Base-by-base conservation (phyloP, 495 filamentous ascomycete genomes). In the Penicillium taxi region DNA sequence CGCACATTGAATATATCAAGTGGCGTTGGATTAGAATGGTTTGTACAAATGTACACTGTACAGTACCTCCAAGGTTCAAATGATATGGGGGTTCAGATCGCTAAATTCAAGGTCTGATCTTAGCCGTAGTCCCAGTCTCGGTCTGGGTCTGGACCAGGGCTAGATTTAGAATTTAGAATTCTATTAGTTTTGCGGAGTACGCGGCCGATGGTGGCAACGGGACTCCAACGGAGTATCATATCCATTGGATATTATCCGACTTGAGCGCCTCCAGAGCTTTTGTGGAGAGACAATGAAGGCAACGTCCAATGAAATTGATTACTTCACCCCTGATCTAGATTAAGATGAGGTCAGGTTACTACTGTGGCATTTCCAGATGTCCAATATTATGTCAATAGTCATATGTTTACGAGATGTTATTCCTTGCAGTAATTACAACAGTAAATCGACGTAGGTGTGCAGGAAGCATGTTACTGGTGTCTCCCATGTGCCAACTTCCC, bases 1-100 rank as follows among this genome's bases (percentile, higher is more conserved):
- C 15, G 11, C 40, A 51, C 37, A 50, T 44, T 19, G 28, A 22
- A 29, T 37, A 30, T 18, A 23, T 31, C 24, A 15, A 16, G 38
- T 37, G 36, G 35, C 39, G 43, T 43, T 44, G 26, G 19, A 26
- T 51, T 48, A 44, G 37, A 34, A 40, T 48, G 48, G 9, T 3
- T 14, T 6, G 28, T 32, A 12, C 4, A 11, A n/a, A n/a, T n/a
- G 30, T 11, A 12, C 12, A 15, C 13, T 2, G 5, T 5, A 16
- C 17, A 32, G 21, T 20, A 2, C 12, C 11, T 31, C 26, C 26
- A 28, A 28, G 13, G 2, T 8, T 31, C 3, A 11, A 20, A 32
- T 32, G 21, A 32, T 21, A 19, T 19, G 19, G 21, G 15, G 9
- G n/a, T n/a, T n/a, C n/a, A n/a, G n/a, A n/a, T n/a, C n/a, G n/a